These are phyloP conservation scores for Carex pumila DNA, from an alignment of 176 grass and related monocot species.

Conservation along the genomic window DNA sequence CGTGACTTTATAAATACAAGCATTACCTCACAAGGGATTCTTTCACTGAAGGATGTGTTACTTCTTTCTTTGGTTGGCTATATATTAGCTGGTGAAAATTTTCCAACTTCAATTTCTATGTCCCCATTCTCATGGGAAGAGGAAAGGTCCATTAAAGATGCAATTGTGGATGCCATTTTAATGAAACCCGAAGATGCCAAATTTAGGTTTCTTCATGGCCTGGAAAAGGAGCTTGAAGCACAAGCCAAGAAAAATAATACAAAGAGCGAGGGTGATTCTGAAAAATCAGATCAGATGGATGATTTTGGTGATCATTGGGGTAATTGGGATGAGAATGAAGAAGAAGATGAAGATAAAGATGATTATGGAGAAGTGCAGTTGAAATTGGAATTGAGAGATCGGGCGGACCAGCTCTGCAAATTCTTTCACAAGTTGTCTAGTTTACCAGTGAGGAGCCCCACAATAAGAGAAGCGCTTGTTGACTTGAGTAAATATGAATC, in stretches of 20 bases:
- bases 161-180: constrained; percentile 78
- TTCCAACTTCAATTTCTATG: constrained; percentile 71
- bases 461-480: constrained; percentile 55
- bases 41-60: constrained; percentile 80
- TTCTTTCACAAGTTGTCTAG: constrained; percentile 75
- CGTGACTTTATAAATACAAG: constrained; percentile 95
- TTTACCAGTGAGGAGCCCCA: constrained; percentile 61
- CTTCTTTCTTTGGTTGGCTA: constrained; percentile 82
- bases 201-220: constrained; percentile 57
- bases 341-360: constrained; percentile 46
- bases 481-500: constrained; percentile 64
- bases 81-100: constrained; percentile 89
- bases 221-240: constrained; percentile 67
- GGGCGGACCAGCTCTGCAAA: constrained; percentile 88
- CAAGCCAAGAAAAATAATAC: constrained; percentile 44
- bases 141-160: constrained; percentile 83
- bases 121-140: constrained; percentile 98
- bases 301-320: constrained; percentile 95
- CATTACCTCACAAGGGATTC: constrained; percentile 57
- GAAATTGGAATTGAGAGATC: constrained; percentile 87
- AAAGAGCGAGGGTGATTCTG: constrained; percentile 32
- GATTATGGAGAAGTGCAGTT: constrained; percentile 68
- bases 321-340: constrained; percentile 83
- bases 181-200: constrained; percentile 66
- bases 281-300: constrained; percentile 43